A percentile compares a stretch with the other conserved stretches of the same genome.
These are phyloP conservation scores for Termitomyces sp. DNA, from an alignment of 768 basidiomycete species.

Conservation along the genomic window DNA sequence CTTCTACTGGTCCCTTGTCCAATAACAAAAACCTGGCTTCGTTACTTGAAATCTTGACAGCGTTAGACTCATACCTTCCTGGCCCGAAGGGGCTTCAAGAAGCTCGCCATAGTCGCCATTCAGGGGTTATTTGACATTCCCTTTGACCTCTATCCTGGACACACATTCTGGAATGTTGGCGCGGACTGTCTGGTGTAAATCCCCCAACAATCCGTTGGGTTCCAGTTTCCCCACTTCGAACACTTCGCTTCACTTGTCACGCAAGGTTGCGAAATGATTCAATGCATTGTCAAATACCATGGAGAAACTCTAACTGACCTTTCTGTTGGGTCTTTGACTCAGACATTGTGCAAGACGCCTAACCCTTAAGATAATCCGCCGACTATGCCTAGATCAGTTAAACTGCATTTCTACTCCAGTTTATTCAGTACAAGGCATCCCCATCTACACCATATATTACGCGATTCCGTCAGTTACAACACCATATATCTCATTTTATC, in stretches of 20 bases:
- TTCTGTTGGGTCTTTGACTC: background rate
- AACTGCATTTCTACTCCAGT: no score
- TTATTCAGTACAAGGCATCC: no score
- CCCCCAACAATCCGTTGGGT: background rate
- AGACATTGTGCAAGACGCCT: no score
- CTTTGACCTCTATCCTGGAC: background rate
- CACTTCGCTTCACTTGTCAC: background rate
- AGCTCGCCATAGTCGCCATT: background rate
- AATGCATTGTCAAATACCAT: background rate
- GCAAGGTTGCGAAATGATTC: background rate
- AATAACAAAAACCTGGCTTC: background rate
- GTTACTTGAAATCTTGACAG: background rate
- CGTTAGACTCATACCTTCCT: background rate
- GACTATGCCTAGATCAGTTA: no score
- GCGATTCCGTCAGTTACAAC: no score
- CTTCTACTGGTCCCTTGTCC: background rate
- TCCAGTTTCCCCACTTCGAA: background rate
- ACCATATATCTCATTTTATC: no score
- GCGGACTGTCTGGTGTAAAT: background rate
- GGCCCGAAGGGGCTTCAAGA: background rate
- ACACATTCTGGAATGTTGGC: background rate
- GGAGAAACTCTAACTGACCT: background rate
- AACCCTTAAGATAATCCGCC: no score
- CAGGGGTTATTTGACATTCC: background rate
- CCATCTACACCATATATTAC: no score